These are phyloP conservation scores for Nemania abortiva DNA, from an alignment of 2,329 filamentous ascomycete genomes.

Conservation along the genomic window DNA sequence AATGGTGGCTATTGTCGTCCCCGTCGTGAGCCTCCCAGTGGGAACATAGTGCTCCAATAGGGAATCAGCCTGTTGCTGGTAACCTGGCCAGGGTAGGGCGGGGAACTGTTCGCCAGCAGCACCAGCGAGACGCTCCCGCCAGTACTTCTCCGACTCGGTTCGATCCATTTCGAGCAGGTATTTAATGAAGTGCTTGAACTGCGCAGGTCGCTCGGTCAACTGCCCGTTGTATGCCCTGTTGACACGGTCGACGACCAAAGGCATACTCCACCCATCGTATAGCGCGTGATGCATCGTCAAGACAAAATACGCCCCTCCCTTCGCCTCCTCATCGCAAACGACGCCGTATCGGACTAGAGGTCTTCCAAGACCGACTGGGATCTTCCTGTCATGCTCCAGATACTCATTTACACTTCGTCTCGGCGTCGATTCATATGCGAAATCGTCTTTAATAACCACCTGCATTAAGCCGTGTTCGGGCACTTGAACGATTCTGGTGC, in stretches of 20 bases:
- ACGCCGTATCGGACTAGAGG: slow-evolving; percentile 62
- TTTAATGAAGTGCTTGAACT: slow-evolving; percentile 64
- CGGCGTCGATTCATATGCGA: slow-evolving; percentile 51
- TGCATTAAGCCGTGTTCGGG: slow-evolving; percentile 60
- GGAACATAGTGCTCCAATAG: slow-evolving; percentile 66
- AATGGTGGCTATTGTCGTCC: slow-evolving; percentile 65
- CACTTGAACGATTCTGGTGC: slow-evolving; percentile 63
- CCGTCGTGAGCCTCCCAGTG: slow-evolving; percentile 50
- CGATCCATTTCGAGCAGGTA: slow-evolving; percentile 58
- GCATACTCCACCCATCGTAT: slow-evolving; percentile 70
- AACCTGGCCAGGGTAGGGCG: slow-evolving; percentile 59
- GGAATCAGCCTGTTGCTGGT: slow-evolving; percentile 65
- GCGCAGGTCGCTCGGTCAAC: slow-evolving; percentile 52
- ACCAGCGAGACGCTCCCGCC: slow-evolving; percentile 60
- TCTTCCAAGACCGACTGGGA: slow-evolving; percentile 59
- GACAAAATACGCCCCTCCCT: slow-evolving; percentile 59
- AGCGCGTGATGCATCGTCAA: slow-evolving; percentile 67
- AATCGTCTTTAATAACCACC: slow-evolving; percentile 58
- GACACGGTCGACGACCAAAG: slow-evolving; percentile 61
- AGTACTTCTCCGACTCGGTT: slow-evolving; percentile 58
- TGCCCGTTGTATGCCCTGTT: slow-evolving; percentile 59
- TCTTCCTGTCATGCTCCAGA: slow-evolving; percentile 55
- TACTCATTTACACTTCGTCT: slow-evolving; percentile 56
- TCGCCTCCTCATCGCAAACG: slow-evolving; percentile 49
- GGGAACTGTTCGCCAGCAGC: slow-evolving; percentile 63